Percentiles rank a stretch among this genome's conserved stretches.
These are phyloP conservation scores for Actinomortierella wolfii DNA, from an alignment of 371 early-diverging fungal species.

Conservation along the genomic window DNA sequence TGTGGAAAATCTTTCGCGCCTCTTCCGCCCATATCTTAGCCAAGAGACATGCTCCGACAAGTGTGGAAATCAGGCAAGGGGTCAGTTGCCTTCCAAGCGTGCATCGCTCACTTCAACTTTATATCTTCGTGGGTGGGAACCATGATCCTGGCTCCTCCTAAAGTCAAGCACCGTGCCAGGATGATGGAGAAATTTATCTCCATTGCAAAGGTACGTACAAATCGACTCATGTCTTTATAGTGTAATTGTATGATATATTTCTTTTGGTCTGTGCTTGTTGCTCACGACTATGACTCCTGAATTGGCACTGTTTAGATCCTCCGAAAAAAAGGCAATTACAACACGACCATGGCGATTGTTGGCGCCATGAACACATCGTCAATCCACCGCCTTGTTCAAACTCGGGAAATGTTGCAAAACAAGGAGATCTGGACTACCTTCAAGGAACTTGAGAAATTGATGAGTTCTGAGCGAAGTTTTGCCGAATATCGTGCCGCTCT, in stretches of 20 bases:
- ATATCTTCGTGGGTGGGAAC: slow-evolving; percentile 72
- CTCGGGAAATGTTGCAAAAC: slow-evolving; percentile 54
- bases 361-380: slow-evolving; percentile 74
- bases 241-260: slow-evolving; percentile 1
- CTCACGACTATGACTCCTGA: not conserved
- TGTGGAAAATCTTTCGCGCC: too few species aligned
- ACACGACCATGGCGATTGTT: slow-evolving; percentile 72
- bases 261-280: slow-evolving; percentile 2
- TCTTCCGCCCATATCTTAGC: slow-evolving; percentile 44
- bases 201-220: slow-evolving; percentile 55
- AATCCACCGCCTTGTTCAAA: slow-evolving; percentile 60
- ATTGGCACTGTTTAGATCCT: slow-evolving; percentile 52
- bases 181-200: slow-evolving; percentile 68
- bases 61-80: slow-evolving; percentile 50
- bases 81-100: slow-evolving; percentile 50
- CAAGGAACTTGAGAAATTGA: slow-evolving; percentile 64
- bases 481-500: slow-evolving; percentile 66
- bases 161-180: slow-evolving; percentile 60
- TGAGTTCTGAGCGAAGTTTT: slow-evolving; percentile 69
- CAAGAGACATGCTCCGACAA: slow-evolving; percentile 60
- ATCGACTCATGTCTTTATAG: not conserved
- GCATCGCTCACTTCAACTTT: slow-evolving; percentile 64
- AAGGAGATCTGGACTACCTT: slow-evolving; percentile 60
- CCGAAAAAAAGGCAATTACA: slow-evolving; percentile 66
- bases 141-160: slow-evolving; percentile 63